Conservation (phyloP, 2,329 filamentous ascomycete genomes). For the Pseudogymnoascus sp. region DNA sequence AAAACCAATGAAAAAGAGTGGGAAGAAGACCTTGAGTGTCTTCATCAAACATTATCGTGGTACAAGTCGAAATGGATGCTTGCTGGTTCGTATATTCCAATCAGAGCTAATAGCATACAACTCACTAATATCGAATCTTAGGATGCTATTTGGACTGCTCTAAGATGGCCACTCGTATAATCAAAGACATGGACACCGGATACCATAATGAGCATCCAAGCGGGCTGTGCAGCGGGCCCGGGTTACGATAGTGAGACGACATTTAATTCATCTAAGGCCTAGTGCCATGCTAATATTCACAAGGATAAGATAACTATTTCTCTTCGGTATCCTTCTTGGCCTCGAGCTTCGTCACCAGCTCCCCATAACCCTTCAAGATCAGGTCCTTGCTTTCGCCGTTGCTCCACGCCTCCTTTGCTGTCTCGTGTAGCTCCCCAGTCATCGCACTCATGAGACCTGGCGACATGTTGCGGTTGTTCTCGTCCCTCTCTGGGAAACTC, state of each 20-base stretch:
- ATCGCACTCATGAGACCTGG: background rate
- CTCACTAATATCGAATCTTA: background rate
- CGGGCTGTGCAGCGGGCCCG: background rate
- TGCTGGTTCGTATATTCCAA: slow-evolving; percentile 4
- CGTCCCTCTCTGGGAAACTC: slow-evolving; percentile 23
- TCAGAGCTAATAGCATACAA: background rate
- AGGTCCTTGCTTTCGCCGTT: background rate
- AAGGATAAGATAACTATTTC: background rate
- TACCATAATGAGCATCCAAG: background rate
- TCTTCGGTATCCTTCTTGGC: background rate
- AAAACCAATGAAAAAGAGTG: background rate
- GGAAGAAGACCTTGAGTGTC: background rate
- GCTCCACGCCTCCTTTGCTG: background rate
- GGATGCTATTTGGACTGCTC: background rate
- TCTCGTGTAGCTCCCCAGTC: background rate
- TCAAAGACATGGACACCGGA: background rate
- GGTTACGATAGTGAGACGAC: background rate
- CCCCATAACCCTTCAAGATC: background rate
- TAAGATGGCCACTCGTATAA: slow-evolving; percentile 2
- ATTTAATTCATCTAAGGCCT: background rate
- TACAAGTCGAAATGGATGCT: background rate
- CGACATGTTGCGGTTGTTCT: slow-evolving; percentile 8
- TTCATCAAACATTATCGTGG: background rate
- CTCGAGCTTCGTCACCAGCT: background rate
- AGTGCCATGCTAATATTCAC: background rate